Evolutionary conservation across 1,284 basidiomycete species (phyloP).

Genomic region (Caloboletus firmus): DNA sequence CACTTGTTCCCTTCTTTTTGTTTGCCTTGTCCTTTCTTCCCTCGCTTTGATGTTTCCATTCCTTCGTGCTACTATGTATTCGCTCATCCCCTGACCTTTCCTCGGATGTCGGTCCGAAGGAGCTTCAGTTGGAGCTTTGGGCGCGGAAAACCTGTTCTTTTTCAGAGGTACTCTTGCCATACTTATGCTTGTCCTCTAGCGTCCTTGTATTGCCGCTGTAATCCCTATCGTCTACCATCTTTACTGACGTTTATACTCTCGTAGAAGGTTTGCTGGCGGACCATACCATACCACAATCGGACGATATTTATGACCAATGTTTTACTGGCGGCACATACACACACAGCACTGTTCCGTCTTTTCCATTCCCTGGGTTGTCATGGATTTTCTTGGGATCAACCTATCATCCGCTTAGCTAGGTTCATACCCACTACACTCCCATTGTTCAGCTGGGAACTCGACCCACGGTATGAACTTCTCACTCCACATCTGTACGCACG

Average conservation of each 20-base stretch:
- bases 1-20: not conserved
- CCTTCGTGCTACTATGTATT: not conserved
- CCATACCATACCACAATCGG: too few relatives aligned
- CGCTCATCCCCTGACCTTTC: too few relatives aligned
- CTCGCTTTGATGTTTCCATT: not conserved
- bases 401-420: not conserved
- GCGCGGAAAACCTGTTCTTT: not conserved
- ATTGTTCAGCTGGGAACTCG: not conserved
- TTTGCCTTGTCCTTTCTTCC: not conserved
- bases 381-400: not conserved
- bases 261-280: slow-evolving; percentile 15
- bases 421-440: not conserved
- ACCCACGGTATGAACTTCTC: not conserved
- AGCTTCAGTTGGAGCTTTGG: not conserved
- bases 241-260: not conserved
- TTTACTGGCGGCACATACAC: not conserved
- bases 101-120: not conserved
- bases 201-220: slow-evolving; percentile 5
- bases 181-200: not conserved
- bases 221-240: not conserved
- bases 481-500: not conserved
- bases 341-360: not conserved
- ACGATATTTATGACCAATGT: not conserved
- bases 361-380: not conserved
- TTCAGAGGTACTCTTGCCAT: not conserved